Evolutionary conservation across 139 green algal species (phyloP), one percentile per base, ranked within the genome.

Genomic region (Coccomyxa sp.): DNA sequence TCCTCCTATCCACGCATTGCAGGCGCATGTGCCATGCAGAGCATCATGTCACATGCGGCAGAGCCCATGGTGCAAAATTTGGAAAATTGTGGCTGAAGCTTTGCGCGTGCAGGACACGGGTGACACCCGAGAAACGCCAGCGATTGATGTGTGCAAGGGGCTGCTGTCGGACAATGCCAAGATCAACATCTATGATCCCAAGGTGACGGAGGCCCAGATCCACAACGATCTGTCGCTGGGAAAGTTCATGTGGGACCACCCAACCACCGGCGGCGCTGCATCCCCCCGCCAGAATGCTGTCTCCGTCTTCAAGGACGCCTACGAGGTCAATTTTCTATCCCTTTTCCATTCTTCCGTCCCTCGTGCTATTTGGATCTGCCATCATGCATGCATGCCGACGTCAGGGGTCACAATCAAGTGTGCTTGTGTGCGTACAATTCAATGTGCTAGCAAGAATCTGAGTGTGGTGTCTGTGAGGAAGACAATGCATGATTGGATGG

Each of bases 81-180:
- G 63, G 3, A 51, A 7, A 51, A 7, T 3, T 51, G 38, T 51
- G 38, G 38, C 38, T 51, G 38, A 51, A 51, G 38, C 3, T 51
- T 51, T 81, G 51, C 31, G 0, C 3, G 28, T 28, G 59, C 76
- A 85, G 81, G 88, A 91, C 82, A 94, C 91, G 17, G 93, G 94
- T 16, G 97, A 99, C 90, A 99, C 97, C 1, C 93, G 97, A 81
- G 97, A 99, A 91, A 99, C 97, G 0, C 96, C 97, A 14, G 97
- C 97, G 66, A 99, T 99, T 51, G 97, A 99, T 84, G 97, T 99
- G 17, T 98, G 95, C 92, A 93, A 95, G 84, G 84, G 86, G 58
- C 87, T 93, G 51, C 83, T 91, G 77, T 38, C 57, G 0, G 90
- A 93, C 74, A 85, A 87, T 60, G 94, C 93, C 31, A 84, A 91